These are phyloP conservation scores for Diaporthe sp. DNA, from an alignment of 2,329 filamentous ascomycete genomes.

Conservation along the genomic window DNA sequence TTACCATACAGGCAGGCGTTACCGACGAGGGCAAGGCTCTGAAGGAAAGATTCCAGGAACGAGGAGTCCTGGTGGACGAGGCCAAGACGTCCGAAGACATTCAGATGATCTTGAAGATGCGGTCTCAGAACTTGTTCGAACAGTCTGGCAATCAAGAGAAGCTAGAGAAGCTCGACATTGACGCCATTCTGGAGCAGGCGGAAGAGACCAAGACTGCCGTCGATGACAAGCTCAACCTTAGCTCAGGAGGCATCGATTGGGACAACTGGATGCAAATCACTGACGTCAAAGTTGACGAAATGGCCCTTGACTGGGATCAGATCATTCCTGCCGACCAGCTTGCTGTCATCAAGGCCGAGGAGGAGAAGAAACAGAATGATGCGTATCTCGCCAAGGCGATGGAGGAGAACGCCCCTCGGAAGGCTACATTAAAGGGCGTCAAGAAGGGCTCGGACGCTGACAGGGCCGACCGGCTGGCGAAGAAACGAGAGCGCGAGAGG, in stretches of 20 bases:
- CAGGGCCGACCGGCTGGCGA: constrained; percentile 71
- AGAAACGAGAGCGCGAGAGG: constrained; percentile 74
- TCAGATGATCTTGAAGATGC: constrained; percentile 94
- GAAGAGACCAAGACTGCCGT: constrained; percentile 98
- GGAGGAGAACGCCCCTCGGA: constrained; percentile 87
- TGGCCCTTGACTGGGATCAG: constrained; percentile 91
- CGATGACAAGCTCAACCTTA: constrained; percentile 89
- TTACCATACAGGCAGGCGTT: constrained; percentile 96
- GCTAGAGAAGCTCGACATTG: constrained; percentile 96
- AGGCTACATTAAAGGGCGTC: constrained; percentile 70
- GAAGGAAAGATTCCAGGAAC: constrained; percentile 80
- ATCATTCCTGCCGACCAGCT: constrained; percentile 96
- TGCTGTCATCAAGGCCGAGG: constrained; percentile 88
- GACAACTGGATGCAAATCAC: constrained; percentile 99
- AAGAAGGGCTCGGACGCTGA: constrained; percentile 65
- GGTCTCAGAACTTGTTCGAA: constrained; percentile 99
- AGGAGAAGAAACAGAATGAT: constrained; percentile 85
- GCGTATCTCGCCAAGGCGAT: constrained; percentile 84
- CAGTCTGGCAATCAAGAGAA: constrained; percentile 97
- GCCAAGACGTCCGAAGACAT: constrained; percentile 95
- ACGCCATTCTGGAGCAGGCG: constrained; percentile 95
- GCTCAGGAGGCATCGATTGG: constrained; percentile 84
- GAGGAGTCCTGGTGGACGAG: constrained; percentile 78
- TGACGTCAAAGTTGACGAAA: constrained; percentile 91
- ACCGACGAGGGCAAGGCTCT: constrained; percentile 92